Base-by-base conservation (phyloP, 805 yeast genomes). In the Priceomyces castillae region DNA sequence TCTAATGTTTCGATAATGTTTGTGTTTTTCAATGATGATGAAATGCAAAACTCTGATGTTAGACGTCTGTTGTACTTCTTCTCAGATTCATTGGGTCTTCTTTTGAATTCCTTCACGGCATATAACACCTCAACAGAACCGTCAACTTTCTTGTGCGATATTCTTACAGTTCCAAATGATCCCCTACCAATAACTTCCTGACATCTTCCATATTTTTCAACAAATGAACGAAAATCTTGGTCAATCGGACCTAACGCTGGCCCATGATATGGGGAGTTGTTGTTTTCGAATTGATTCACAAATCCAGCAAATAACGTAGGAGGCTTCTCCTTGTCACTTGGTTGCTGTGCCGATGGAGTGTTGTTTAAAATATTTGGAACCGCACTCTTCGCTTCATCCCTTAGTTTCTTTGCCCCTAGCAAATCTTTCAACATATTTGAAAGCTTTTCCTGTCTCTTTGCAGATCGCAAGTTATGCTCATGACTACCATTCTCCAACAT, bases 181-280 rank as follows among this genome's bases (percentile, higher is more conserved):
- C 98, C 98, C 40, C 86, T 78, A 19, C 99, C 99, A 49, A 94
- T 79, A 38, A 90, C 87, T 61, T 92, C 98, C 64, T 89, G 96
- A 62, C 98, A 92, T 41, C 86, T 77, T 34, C 99, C 99, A 62
- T 92, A 92, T 60, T 90, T 86, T 53, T 90, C 90, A 7, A 81
- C 84, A 61, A 92, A 85, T 7, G 90, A 80, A 38, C 80, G 57
- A 28, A 69, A 57, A 54, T 73, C 79, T 43, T 59, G 59, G n/a
- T 41, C 54, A 15, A 30, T 48, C 18, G 44, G 52, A 7, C 39
- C 47, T 25, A 31, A 35, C 18, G 47, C 39, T 16, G 39, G 46
- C 3, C 54, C 54, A 43, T 59, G 55, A 47, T 56, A 59, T 2
- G 63, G 62, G 9, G 58, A 51, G 3, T 51, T 48, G 25, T 48